Base-by-base conservation (phyloP, 148 eudicot genomes). In the Chenopodium quinoa region DNA sequence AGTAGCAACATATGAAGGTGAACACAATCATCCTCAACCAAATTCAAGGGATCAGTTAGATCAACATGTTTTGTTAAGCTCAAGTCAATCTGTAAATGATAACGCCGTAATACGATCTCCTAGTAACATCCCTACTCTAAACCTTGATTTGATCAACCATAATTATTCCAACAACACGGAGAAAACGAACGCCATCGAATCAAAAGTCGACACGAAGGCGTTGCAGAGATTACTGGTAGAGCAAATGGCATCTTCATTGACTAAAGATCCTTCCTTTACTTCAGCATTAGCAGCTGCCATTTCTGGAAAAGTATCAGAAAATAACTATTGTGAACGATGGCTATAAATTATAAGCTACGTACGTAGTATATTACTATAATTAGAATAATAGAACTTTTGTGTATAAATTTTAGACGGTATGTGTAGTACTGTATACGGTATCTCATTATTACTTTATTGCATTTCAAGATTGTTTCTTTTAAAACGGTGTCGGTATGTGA, bases 1-100 rank as follows among this genome's bases (percentile, higher is more conserved):
- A 68, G 89, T 82, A 48, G 87, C 86, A 4, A 84, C 87, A 60
- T 87, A 87, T 64, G 87, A 84, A 73, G 89, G 89, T 2, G 87
- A 87, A 13, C 89, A 87, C 80, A 87, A 77, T 73, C 87, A 87
- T 73, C 78, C 80, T 19, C 72, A 68, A 48, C 76, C 82, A 2
- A 78, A 81, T 25, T 67, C 83, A 52, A 81, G 10, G 63, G 86
- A 84, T 25, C 40, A 74, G 19, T 77, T 77, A 81, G 81, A 84
- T 60, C 77, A 84, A 1, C 58, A 77, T 9, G 77, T 52, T 12
- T 60, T 60, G 23, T 81, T 84, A 77, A 56, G 32, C 68, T 80
- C 88, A 71, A 69, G 17, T 81, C 66, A 65, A 14, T 11, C 23
- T 9, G 56, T 19, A 32, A 73, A 65, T 23, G 63, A 31, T 17